These are phyloP conservation scores for Kodamaea plutei DNA, from an alignment of 1,139 yeast species.

Conservation along the genomic window DNA sequence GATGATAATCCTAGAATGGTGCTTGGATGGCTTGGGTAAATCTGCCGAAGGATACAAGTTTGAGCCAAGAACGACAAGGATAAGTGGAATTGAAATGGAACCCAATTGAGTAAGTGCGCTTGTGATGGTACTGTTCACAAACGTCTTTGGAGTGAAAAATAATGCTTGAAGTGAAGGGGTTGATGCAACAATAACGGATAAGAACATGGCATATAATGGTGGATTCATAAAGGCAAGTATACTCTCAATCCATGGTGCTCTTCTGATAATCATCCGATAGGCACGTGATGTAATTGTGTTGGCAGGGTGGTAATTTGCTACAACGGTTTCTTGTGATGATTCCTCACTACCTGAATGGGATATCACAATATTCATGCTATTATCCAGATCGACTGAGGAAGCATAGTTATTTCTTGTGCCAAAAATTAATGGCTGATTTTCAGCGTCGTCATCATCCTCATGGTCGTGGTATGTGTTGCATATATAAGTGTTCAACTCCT, in stretches of 20 bases:
- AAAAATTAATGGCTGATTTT: background rate
- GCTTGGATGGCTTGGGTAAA: constrained; percentile 58
- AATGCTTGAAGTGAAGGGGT: constrained; percentile 63
- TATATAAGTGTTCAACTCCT: constrained; percentile 35
- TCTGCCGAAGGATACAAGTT: constrained; percentile 66
- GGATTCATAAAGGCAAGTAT: constrained; percentile 75
- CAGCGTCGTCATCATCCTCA: constrained; percentile 12
- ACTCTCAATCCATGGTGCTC: constrained; percentile 9
- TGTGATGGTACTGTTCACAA: constrained; percentile 73
- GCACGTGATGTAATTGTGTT: background rate
- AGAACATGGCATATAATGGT: constrained; percentile 87
- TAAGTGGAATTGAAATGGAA: constrained; percentile 74
- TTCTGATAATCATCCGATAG: no score
- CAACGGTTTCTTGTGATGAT: background rate
- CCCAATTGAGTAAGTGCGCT: constrained; percentile 78
- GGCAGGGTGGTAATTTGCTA: background rate
- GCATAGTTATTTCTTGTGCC: background rate
- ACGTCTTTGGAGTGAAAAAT: constrained; percentile 55
- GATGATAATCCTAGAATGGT: constrained; percentile 54
- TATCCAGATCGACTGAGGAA: no score
- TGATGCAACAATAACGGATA: constrained; percentile 80
- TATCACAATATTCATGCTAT: no score
- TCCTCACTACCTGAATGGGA: no score
- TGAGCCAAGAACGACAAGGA: constrained; percentile 72
- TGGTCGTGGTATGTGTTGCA: constrained; percentile 13